Percentiles rank a stretch among this genome's conserved stretches.
Conservation (phyloP, 805 yeast genomes). For the Hanseniaspora mollemarum region DNA sequence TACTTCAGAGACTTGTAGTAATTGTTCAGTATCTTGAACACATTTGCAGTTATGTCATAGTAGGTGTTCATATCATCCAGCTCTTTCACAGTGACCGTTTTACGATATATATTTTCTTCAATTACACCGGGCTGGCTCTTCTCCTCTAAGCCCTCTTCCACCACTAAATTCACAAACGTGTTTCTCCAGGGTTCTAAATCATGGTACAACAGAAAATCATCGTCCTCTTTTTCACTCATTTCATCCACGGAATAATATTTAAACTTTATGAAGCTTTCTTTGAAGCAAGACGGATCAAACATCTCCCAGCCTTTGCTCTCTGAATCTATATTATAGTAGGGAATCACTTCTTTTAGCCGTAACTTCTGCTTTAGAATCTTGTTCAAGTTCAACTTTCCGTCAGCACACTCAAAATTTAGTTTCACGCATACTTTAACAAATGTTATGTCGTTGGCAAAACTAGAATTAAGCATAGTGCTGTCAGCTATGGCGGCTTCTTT, state of each 20-base stretch:
- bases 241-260: background rate
- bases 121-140: background rate
- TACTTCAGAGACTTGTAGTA: conserved; percentile 66
- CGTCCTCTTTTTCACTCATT: conserved; percentile 23
- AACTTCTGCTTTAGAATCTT: conserved; percentile 32
- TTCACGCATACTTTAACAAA: background rate
- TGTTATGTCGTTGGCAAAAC: background rate
- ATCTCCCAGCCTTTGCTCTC: conserved; percentile 38
- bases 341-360: conserved; percentile 32
- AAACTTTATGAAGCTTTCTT: conserved; percentile 42
- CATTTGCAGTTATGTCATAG: conserved; percentile 59
- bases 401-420: background rate
- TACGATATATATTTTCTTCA: conserved; percentile 11
- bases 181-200: conserved; percentile 88
- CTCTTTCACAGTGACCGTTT: conserved; percentile 16
- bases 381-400: conserved; percentile 26
- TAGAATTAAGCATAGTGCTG: background rate
- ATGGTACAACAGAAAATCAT: conserved; percentile 49
- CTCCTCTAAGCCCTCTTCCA: conserved; percentile 23
- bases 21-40: conserved; percentile 51
- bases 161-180: conserved; percentile 50
- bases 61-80: conserved; percentile 47
- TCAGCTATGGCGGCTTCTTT: background rate
- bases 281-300: conserved; percentile 79
- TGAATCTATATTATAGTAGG: conserved; percentile 53